phyloP scores from a whole-genome alignment of 2,329 filamentous ascomycete species.

The Monosporascus cannonballus region DNA sequence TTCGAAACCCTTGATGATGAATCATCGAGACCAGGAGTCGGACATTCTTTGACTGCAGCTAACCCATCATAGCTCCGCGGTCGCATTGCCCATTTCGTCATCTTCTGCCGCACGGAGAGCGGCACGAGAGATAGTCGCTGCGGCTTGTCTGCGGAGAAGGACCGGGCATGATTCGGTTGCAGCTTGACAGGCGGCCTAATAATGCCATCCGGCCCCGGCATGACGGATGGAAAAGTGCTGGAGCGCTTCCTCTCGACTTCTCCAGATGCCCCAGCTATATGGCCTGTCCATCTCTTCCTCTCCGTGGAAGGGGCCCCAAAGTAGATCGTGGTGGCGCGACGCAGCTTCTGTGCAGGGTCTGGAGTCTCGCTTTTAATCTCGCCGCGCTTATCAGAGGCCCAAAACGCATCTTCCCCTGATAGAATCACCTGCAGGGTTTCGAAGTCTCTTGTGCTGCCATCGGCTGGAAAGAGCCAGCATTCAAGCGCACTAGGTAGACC shows the following conservation, averaged over 20 bases:
- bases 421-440: constrained; percentile 24
- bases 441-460: constrained; percentile 23
- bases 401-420: constrained; percentile 21
- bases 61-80: constrained; percentile 16
- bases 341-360: constrained; percentile 12
- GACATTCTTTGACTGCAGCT: constrained; percentile 16
- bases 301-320: constrained; percentile 6
- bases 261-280: constrained; percentile 4
- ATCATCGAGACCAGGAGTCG: constrained; percentile 7
- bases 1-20: neutral
- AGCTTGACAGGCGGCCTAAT: constrained; percentile 3
- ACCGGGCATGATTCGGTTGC: constrained; percentile 7
- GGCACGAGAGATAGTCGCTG: constrained; percentile 11
- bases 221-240: constrained; percentile 15
- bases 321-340: constrained; percentile 17
- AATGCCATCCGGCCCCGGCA: constrained; percentile 6
- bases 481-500: constrained; percentile 19
- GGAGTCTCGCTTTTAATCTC: constrained; percentile 18
- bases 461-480: constrained; percentile 23
- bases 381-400: constrained; percentile 22
- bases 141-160: constrained; percentile 12
- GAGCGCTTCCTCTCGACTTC: constrained; percentile 16
- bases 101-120: constrained; percentile 10
- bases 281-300: constrained; percentile 7
- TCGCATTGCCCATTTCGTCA: constrained; percentile 11